Percentiles rank a stretch among this genome's conserved stretches.
Conservation (phyloP, 371 early-diverging fungal genomes). For the Cokeromyces recurvatus region DNA sequence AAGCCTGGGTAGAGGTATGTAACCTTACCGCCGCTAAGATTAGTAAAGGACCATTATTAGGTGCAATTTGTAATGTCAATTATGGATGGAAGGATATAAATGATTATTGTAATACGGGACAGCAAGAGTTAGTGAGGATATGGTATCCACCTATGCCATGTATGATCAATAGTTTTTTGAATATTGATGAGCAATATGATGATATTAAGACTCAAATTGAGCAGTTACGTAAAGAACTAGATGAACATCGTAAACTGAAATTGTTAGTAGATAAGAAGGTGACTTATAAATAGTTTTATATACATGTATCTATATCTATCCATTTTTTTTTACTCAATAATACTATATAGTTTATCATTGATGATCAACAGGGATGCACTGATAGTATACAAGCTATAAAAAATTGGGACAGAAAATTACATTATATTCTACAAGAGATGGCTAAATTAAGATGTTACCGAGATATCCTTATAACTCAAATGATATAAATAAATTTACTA, state of each 20-base stretch:
- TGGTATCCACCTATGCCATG: slow-evolving; percentile 30
- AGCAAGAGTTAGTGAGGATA: slow-evolving; percentile 5
- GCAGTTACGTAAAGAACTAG: slow-evolving; percentile 1
- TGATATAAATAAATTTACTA: background rate
- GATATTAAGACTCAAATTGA: slow-evolving; percentile 11
- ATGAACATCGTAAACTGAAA: slow-evolving; percentile 16
- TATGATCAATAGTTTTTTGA: slow-evolving; percentile 14
- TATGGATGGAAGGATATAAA: slow-evolving; percentile 27
- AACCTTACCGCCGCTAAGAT: slow-evolving; percentile 24
- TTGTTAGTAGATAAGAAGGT: slow-evolving; percentile 12
- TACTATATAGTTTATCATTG: background rate
- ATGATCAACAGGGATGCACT: slow-evolving; percentile 2
- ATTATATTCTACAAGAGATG: slow-evolving; percentile 11
- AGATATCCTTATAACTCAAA: slow-evolving; percentile 9
- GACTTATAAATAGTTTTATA: background rate
- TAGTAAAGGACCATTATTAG: slow-evolving; percentile 25
- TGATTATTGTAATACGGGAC: background rate
- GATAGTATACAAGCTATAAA: slow-evolving; percentile 11
- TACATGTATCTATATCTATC: too few species aligned
- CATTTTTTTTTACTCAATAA: too few species aligned
- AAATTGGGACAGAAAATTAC: slow-evolving; percentile 17
- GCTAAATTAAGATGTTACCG: slow-evolving; percentile 10
- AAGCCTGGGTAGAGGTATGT: slow-evolving; percentile 23
- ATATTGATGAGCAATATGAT: slow-evolving; percentile 8
- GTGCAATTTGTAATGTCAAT: slow-evolving; percentile 30